Evolutionary conservation across 495 filamentous ascomycete species (phyloP).

Genomic region (Cudoniella acicularis): DNA sequence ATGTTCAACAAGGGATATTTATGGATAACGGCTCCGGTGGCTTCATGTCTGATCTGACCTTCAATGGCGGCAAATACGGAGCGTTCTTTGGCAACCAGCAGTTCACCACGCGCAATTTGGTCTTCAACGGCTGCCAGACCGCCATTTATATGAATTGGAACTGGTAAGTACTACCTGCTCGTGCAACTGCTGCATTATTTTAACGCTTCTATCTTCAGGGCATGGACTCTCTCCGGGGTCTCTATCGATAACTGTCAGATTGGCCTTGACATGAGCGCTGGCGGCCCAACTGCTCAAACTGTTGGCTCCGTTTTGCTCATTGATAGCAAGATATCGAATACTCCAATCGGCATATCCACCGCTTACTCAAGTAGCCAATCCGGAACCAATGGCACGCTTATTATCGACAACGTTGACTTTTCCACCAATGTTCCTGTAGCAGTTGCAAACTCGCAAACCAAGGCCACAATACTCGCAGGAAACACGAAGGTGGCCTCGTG

Average conservation of each 20-base stretch:
- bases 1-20: constrained; percentile 86
- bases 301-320: constrained; percentile 59
- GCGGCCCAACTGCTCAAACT: constrained; percentile 16
- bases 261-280: constrained; percentile 72
- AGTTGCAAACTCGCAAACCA: constrained; percentile 49
- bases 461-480: constrained; percentile 62
- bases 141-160: constrained; percentile 68
- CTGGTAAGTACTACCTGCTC: constrained; percentile 3
- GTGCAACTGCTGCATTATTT: neutral
- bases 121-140: constrained; percentile 84
- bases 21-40: constrained; percentile 96
- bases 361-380: constrained; percentile 61
- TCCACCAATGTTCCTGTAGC: constrained; percentile 43
- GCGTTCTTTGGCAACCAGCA: constrained; percentile 92
- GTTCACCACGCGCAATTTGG: constrained; percentile 88
- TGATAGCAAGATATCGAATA: constrained; percentile 74
- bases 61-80: constrained; percentile 83
- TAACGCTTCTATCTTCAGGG: constrained; percentile 78
- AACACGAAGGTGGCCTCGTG: constrained; percentile 67
- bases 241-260: constrained; percentile 76
- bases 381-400: constrained; percentile 68
- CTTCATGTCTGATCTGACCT: constrained; percentile 81
- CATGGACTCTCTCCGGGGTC: constrained; percentile 81
- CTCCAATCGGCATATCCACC: constrained; percentile 69
- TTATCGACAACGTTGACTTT: constrained; percentile 87